Percentiles rank a stretch among this genome's conserved stretches.
Evolutionary conservation across 176 grass and related monocot species (phyloP).

Genomic region (Rhynchospora tenuis): DNA sequence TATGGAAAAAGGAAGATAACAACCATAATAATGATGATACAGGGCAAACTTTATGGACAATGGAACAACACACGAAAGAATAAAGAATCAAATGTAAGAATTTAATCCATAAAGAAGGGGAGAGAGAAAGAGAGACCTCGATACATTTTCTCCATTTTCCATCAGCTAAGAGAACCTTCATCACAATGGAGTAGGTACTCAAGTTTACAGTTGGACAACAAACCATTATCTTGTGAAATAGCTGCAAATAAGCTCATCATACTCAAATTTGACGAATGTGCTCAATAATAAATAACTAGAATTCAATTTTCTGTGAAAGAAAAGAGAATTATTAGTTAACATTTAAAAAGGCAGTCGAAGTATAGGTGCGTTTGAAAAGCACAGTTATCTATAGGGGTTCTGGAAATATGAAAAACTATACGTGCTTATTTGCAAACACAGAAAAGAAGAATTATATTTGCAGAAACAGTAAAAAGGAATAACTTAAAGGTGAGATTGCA

Average conservation of each 20-base stretch:
- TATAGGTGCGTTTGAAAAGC: not conserved
- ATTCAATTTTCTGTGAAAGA: slow-evolving; percentile 11
- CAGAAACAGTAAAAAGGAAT: slow-evolving; percentile 8
- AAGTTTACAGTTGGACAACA: slow-evolving; percentile 43
- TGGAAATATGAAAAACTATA: not conserved
- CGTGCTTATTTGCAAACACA: slow-evolving; percentile 2
- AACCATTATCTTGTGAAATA: slow-evolving; percentile 66
- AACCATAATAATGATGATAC: slow-evolving; percentile 3
- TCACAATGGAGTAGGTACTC: slow-evolving; percentile 64
- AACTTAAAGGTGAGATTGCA: not conserved
- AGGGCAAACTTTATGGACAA: slow-evolving; percentile 5
- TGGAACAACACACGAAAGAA: slow-evolving; percentile 2
- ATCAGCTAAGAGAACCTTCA: slow-evolving; percentile 75
- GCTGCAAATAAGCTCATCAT: slow-evolving; percentile 36
- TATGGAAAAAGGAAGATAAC: not conserved
- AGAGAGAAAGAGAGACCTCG: slow-evolving; percentile 36
- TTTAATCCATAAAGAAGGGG: not conserved
- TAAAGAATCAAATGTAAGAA: slow-evolving; percentile 1
- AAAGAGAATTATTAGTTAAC: not conserved
- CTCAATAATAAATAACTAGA: slow-evolving; percentile 9
- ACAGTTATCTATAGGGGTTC: slow-evolving; percentile 19
- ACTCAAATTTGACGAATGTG: slow-evolving; percentile 23
- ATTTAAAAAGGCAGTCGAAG: not conserved
- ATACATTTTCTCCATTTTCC: slow-evolving; percentile 95
- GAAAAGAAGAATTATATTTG: slow-evolving; percentile 8